Conservation (phyloP, 495 filamentous ascomycete genomes). For the Apodospora peruviana region DNA sequence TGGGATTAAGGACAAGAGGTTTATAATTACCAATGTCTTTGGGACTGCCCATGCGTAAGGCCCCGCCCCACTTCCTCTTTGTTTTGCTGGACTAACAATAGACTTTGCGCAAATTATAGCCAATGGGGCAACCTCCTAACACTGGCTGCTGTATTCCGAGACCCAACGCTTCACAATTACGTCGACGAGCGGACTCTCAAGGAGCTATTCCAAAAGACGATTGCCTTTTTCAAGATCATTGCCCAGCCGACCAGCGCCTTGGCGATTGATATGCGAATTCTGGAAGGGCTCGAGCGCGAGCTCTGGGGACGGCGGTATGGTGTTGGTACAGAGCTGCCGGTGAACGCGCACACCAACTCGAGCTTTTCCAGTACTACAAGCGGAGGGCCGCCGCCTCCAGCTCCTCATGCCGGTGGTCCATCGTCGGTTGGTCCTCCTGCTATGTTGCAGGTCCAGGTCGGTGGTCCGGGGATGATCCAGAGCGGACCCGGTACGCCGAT, state of each 20-base stretch:
- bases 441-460: not conserved
- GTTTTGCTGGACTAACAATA: conserved; percentile 5
- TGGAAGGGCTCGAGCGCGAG: conserved; percentile 55
- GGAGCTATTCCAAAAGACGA: conserved; percentile 57
- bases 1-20: conserved; percentile 55
- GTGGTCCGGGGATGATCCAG: not conserved
- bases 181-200: conserved; percentile 47
- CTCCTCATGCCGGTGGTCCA: not conserved
- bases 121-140: conserved; percentile 97
- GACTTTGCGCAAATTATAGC: conserved; percentile 34
- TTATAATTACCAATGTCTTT: conserved; percentile 89
- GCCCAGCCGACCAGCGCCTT: conserved; percentile 63
- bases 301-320: conserved; percentile 24
- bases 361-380: conserved; percentile 43
- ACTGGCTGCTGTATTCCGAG: conserved; percentile 69
- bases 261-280: conserved; percentile 58
- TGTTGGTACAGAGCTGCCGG: conserved; percentile 3
- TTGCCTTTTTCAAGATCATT: conserved; percentile 59
- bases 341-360: conserved; percentile 19
- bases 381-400: conserved; percentile 17
- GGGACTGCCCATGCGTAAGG: conserved; percentile 96
- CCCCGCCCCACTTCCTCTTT: conserved; percentile 17
- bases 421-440: not conserved
- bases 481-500: not conserved
- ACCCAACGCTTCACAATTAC: conserved; percentile 47